Base-by-base conservation (phyloP, 75 land plant species). In the Chamaecyparis obtusa region DNA sequence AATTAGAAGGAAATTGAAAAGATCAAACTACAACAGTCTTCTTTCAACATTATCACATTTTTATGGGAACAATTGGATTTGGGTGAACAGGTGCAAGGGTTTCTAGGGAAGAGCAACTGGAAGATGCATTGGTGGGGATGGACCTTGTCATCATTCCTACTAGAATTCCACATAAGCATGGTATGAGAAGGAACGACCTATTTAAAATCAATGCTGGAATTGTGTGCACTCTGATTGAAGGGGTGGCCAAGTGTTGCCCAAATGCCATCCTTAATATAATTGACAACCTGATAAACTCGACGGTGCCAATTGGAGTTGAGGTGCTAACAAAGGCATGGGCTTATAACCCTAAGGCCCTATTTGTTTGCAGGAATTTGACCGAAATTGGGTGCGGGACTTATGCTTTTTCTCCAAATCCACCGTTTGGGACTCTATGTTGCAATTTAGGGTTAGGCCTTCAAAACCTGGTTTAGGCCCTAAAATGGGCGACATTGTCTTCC, bases 191-290 rank as follows among this genome's bases (percentile, higher is more conserved):
- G 87, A 97, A 98, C 86, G 99, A 98, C 88, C 86, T 98, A 54
- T 98, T 98, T 89, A 98, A 98, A 33, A 98, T 98, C 74, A 98
- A 98, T 92, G 99, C 99, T 39, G 99, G 99, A 67, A 98, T 98
- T 87, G 99, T 98, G 72, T 90, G 90, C 87, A 97, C 97, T 10
- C 90, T 98, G 43, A 90, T 93, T 87, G 99, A 98, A 86, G 99
- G 99, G n/a, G 91, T 98, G 86, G 93, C 96, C 5, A 93, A 93
- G 87, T 89, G 89, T 87, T 95, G 99, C 55, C 99, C 99, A 30
- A 89, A 91, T 36, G 99, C 99, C 6, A 87, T 98, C 86, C 91
- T 98, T 11, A 95, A 97, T 83, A 87, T 98, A 90, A 98, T 98
- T 85, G 95, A 97, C 90, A 98, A 98, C 82, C 99, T 99, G 84